Evolutionary conservation across 2,329 filamentous ascomycete species (phyloP), one percentile per base, ranked within the genome.

Genomic region (Colletotrichum tropicicola): DNA sequence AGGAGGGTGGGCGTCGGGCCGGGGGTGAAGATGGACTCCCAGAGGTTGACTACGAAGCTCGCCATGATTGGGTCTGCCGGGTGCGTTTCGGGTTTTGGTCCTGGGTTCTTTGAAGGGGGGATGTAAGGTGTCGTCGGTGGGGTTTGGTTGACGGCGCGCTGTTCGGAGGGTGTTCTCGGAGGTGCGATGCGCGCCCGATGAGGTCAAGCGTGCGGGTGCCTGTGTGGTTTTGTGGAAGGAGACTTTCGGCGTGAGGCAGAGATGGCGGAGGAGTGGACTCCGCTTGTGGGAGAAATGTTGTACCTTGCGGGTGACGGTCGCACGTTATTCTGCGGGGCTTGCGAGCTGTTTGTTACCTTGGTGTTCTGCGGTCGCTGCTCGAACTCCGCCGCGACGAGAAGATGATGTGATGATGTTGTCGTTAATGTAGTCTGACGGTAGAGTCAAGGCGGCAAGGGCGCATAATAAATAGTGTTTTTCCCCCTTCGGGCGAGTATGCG

Each of bases 21-120:
- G 1, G 95, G 92, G 5, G 91, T 96, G 85, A 98, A 98, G 83
- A 98, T 90, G 74, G 93, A 97, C 75, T 92, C 87, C 92, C 93
- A 97, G 66, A 98, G 91, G 70, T 94, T 88, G 74, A 89, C 84
- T 68, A 97, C 73, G 78, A 91, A 90, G 71, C 82, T 75, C 13
- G 88, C 81, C 87, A 90, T 90, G 71, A 61, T 70, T 21, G 59
- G 28, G 23, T 41, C 10, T 45, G 30, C 8, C 3, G 30, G 17
- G 13, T 23, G 17, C 28, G 12, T 37, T 47, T 41, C 23, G 9
- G 30, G 30, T 9, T 35, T 35, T 35, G n/a, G n/a, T n/a, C n/a
- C 10, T 28, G 19, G 37, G n/a, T 9, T 25, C n/a, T n/a, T n/a
- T n/a, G n/a, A n/a, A n/a, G 43, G 45, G 13, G 4, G 17, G 32